Percentiles rank a stretch among this genome's conserved stretches.
Conservation (phyloP, 345 rosid species). For the Rhizophora apiculata region DNA sequence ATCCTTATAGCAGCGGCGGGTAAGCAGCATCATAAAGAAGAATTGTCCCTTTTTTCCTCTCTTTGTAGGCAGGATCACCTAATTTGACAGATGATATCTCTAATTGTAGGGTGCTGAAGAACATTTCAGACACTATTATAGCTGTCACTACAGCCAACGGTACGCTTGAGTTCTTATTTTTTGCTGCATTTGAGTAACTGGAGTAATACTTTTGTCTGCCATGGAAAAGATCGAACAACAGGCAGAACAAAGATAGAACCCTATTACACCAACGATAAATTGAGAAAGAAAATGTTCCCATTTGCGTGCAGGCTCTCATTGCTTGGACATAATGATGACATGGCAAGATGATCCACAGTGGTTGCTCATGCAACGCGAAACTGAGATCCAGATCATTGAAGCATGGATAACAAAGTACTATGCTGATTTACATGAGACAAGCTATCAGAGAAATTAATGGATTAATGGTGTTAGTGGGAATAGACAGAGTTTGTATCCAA, state of each 20-base stretch:
- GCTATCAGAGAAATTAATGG: neutral
- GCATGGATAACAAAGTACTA: slow-evolving; percentile 36
- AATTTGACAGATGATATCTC: neutral
- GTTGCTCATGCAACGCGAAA: slow-evolving; percentile 33
- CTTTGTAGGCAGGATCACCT: neutral
- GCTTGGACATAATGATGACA: slow-evolving; percentile 29
- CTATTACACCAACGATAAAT: too few species aligned
- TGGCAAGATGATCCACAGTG: slow-evolving; percentile 30
- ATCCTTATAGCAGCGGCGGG: slow-evolving; percentile 50
- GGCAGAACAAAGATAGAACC: too few species aligned
- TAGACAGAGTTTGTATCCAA: neutral
- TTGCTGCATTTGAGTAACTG: neutral
- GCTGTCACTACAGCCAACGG: slow-evolving; percentile 36
- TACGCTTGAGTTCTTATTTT: slow-evolving; percentile 1
- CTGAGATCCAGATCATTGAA: slow-evolving; percentile 31
- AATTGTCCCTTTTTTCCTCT: neutral
- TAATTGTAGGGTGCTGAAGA: slow-evolving; percentile 33
- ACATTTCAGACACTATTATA: slow-evolving; percentile 40
- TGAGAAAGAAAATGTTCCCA: too few species aligned
- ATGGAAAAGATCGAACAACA: too few species aligned
- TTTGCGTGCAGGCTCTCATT: slow-evolving; percentile 38
- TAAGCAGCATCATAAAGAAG: neutral
- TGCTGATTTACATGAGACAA: slow-evolving; percentile 1
- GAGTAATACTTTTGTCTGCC: too few species aligned
- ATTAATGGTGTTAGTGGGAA: neutral